Evolutionary conservation across 2,329 filamentous ascomycete genomes (phyloP).

Genomic region (Hypomyces rosellus): DNA sequence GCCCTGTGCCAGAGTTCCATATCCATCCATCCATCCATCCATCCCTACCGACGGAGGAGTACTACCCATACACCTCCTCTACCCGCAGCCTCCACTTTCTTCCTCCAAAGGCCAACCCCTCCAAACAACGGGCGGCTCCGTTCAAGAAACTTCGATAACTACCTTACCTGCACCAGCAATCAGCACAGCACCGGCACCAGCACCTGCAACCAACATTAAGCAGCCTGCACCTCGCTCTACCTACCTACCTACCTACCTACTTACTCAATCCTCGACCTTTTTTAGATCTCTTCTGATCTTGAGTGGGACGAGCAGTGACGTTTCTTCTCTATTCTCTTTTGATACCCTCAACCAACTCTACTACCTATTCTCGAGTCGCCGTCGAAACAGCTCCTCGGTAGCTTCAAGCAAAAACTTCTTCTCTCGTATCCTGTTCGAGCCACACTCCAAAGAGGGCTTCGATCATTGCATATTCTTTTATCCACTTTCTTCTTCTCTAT

Average conservation of each 20-base stretch:
- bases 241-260: background rate
- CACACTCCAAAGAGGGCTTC: background rate
- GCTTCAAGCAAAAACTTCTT: no score
- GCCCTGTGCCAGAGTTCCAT: constrained; percentile 10
- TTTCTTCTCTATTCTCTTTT: background rate
- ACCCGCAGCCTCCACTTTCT: constrained; percentile 1
- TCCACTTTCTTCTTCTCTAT: constrained; percentile 24
- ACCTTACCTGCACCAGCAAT: background rate
- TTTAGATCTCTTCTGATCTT: background rate
- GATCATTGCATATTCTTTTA: background rate
- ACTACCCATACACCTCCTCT: background rate
- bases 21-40: background rate
- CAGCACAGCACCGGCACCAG: background rate
- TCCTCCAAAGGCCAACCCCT: constrained; percentile 7
- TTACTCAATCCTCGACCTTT: background rate
- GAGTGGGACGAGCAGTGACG: background rate
- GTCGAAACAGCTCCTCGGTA: background rate
- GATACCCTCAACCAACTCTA: background rate
- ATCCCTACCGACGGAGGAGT: no score
- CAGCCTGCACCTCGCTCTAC: background rate
- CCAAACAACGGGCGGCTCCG: no score
- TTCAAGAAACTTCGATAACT: no score
- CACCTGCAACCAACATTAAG: background rate
- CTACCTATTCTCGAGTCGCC: background rate
- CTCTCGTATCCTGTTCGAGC: background rate